Percentiles rank a stretch among this genome's conserved stretches.
phyloP scores from a whole-genome alignment of 1,139 yeast genomes.

The Yamadazyma sp. region DNA sequence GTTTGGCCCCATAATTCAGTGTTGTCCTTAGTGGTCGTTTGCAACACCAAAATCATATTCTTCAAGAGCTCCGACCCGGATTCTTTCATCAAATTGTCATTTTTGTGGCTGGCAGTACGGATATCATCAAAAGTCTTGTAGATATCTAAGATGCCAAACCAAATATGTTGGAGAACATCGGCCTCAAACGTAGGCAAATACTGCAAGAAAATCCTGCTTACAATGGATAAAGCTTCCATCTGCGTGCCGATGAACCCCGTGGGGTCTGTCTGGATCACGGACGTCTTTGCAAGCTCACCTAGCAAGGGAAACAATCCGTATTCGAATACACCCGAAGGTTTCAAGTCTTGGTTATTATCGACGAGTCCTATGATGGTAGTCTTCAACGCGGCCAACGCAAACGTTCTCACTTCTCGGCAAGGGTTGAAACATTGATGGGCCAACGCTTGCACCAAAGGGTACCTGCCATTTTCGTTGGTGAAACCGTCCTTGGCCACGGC shows the following conservation, averaged over 20 bases:
- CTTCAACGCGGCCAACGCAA: conserved; percentile 60
- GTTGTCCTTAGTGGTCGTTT: conserved; percentile 25
- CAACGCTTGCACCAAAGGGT: conserved; percentile 72
- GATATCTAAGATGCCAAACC: conserved; percentile 39
- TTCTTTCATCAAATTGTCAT: conserved; percentile 47
- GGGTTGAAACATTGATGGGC: conserved; percentile 91
- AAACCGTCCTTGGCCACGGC: conserved; percentile 23
- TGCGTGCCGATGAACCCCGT: conserved; percentile 66
- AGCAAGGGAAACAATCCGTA: conserved; percentile 75
- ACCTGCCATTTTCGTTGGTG: conserved; percentile 34
- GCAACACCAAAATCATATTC: conserved; percentile 50
- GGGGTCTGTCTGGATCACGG: conserved; percentile 64
- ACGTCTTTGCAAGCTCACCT: conserved; percentile 63
- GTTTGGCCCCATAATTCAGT: conserved; percentile 31
- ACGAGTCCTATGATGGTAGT: conserved; percentile 37
- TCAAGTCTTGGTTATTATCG: conserved; percentile 26
- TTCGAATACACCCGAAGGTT: conserved; percentile 62
- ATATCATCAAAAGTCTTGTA: conserved; percentile 28
- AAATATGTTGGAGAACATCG: conserved; percentile 27
- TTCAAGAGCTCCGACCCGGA: conserved; percentile 64
- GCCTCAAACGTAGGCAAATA: conserved; percentile 26
- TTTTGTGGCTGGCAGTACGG: conserved; percentile 24
- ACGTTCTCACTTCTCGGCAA: conserved; percentile 69
- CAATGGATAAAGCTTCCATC: conserved; percentile 61
- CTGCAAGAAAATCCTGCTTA: conserved; percentile 73